Evolutionary conservation across 148 eudicot species (phyloP).

Genomic region (Spergularia bocconei): DNA sequence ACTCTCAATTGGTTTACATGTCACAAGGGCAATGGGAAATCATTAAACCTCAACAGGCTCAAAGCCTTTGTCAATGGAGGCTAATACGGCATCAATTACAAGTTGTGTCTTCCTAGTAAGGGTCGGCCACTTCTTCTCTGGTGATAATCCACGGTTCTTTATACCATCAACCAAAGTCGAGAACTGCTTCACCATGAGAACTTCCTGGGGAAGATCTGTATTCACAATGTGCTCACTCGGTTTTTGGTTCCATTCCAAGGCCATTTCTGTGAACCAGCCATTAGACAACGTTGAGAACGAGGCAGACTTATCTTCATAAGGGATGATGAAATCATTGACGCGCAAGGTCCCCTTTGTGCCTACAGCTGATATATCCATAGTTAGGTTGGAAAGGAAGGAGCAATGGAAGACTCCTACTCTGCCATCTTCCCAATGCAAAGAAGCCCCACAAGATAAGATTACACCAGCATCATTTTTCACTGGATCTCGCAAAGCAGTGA

Average conservation of each 20-base stretch:
- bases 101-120: conserved; percentile 55
- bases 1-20: too few species aligned
- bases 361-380: conserved; percentile 43
- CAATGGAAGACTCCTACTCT: conserved; percentile 49
- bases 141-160: conserved; percentile 26
- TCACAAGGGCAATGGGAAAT: background rate
- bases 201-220: conserved; percentile 53
- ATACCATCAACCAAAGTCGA: conserved; percentile 40
- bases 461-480: conserved; percentile 47
- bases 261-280: conserved; percentile 29
- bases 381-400: conserved; percentile 50
- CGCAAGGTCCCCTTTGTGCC: conserved; percentile 56
- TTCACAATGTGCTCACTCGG: conserved; percentile 38
- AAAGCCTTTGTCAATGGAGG: conserved; percentile 45
- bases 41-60: conserved; percentile 36
- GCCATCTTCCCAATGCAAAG: conserved; percentile 56
- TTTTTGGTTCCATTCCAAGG: conserved; percentile 34
- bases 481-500: conserved; percentile 40
- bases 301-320: conserved; percentile 31
- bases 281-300: conserved; percentile 35
- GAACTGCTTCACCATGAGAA: conserved; percentile 52
- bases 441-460: conserved; percentile 54
- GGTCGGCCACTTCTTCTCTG: conserved; percentile 46
- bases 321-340: conserved; percentile 39
- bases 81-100: conserved; percentile 48